Evolutionary conservation across 768 basidiomycete genomes (phyloP).

Genomic region (Cantharellus cinnabarinus): DNA sequence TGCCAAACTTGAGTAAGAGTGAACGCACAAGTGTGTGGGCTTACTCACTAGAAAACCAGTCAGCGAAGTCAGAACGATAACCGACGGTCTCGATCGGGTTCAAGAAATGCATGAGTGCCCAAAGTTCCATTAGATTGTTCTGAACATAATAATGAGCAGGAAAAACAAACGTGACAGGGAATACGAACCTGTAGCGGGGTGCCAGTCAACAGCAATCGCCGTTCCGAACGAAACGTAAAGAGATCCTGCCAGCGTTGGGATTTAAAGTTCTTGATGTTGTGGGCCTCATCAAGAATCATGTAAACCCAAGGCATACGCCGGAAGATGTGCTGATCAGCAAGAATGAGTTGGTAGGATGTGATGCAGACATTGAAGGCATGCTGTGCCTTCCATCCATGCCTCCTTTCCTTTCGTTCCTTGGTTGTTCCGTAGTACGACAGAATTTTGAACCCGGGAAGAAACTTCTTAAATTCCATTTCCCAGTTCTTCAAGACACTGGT

Average conservation of each 20-base stretch:
- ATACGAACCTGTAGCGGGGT: constrained; percentile 21
- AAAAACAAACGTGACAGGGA: not conserved
- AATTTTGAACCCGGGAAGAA: constrained; percentile 20
- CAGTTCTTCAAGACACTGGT: constrained; percentile 22
- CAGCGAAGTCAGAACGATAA: constrained; percentile 34
- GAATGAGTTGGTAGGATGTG: constrained; percentile 85
- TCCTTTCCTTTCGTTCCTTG: constrained; percentile 74
- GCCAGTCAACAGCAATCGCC: constrained; percentile 25
- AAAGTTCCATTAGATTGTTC: constrained; percentile 28
- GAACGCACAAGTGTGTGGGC: constrained; percentile 4
- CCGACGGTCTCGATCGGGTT: constrained; percentile 16
- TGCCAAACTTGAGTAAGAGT: not conserved
- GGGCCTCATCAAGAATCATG: constrained; percentile 89
- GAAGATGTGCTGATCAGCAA: constrained; percentile 76
- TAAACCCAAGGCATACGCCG: constrained; percentile 90
- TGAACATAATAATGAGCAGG: not conserved
- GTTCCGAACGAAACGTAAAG: constrained; percentile 44
- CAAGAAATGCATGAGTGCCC: constrained; percentile 22
- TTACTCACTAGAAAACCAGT: constrained; percentile 85
- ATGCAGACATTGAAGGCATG: constrained; percentile 86
- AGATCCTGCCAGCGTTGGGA: constrained; percentile 86
- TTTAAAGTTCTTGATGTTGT: constrained; percentile 95
- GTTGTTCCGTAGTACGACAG: constrained; percentile 29
- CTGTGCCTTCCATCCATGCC: constrained; percentile 80
- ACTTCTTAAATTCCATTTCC: constrained; percentile 25